Conservation (phyloP, 148 eudicot genomes). For the Rhododendron williamsianum region DNA sequence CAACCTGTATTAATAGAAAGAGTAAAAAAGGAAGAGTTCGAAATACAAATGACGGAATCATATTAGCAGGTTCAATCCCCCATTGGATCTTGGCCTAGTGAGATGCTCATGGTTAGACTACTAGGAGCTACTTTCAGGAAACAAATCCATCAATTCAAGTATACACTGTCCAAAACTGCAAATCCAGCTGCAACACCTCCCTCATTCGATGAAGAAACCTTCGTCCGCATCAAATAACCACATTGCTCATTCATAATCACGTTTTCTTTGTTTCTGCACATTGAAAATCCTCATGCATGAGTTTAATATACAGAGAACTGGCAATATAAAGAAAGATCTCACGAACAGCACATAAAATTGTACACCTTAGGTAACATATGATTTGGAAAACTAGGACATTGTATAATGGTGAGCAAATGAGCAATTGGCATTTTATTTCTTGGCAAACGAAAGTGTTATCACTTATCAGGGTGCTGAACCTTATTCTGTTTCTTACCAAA, state of each 20-base stretch:
- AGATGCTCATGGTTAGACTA: background rate
- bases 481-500: background rate
- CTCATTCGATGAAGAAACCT: constrained; percentile 85
- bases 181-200: constrained; percentile 98
- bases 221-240: constrained; percentile 94
- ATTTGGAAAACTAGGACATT: background rate
- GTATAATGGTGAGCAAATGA: background rate
- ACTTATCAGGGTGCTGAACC: background rate
- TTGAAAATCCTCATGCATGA: constrained; percentile 2
- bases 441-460: background rate
- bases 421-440: background rate
- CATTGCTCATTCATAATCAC: constrained; percentile 61
- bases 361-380: background rate
- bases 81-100: background rate
- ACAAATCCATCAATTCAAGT: constrained; percentile 33
- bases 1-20: too few relatives aligned
- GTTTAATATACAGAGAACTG: background rate
- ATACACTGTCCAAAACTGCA: constrained; percentile 89
- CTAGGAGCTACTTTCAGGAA: background rate
- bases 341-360: background rate
- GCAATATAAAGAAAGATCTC: background rate
- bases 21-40: background rate
- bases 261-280: constrained; percentile 57
- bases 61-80: background rate
- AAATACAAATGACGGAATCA: background rate